Evolutionary conservation across 805 yeast species (phyloP), one percentile per base, ranked within the genome.

Genomic region (Candida loeiensis): DNA sequence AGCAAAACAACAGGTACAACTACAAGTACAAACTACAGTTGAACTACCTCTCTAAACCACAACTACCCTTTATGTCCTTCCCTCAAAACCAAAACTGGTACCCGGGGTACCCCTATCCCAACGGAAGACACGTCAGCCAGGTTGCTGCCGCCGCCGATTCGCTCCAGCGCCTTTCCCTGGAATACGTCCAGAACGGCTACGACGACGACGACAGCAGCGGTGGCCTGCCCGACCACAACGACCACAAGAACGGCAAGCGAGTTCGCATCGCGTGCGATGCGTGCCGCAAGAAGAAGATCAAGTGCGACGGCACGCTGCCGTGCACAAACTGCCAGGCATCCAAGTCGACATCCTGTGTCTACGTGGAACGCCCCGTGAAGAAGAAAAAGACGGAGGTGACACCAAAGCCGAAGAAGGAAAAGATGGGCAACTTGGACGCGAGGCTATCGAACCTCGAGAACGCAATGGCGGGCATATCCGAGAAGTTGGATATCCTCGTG

Each of bases 261-360:
- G 45, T 43, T 34, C 34, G 45, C 27, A 42, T 45, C 2, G 69
- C 69, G 12, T 63, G 69, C 44, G 64, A 58, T 33, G 48, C 49
- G 4, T 63, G 69, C 41, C 52, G 69, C 1, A 45, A 52, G 7
- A 60, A 61, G 49, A 63, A 63, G 44, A 59, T 61, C 29, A 61
- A 57, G 38, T 63, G 69, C 42, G 55, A 58, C 41, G 69, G 69
- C 1, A 39, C 34, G 3, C 41, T 17, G 9, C 69, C 69, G 1
- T 63, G 69, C 44, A 11, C 47, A 7, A 60, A 61, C 40, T 62
- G 69, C 22, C 29, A 26, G 5, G 29, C 26, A 6, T 45, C 53
- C 24, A 49, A 52, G 19, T 47, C 48, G 7, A 18, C 47, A 6
- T 39, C 47, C 7, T 62, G 65, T 41, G 50, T 47, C 27, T 62